phyloP scores from a whole-genome alignment of 257 asterid species.

The Przewalskia tangutica region DNA sequence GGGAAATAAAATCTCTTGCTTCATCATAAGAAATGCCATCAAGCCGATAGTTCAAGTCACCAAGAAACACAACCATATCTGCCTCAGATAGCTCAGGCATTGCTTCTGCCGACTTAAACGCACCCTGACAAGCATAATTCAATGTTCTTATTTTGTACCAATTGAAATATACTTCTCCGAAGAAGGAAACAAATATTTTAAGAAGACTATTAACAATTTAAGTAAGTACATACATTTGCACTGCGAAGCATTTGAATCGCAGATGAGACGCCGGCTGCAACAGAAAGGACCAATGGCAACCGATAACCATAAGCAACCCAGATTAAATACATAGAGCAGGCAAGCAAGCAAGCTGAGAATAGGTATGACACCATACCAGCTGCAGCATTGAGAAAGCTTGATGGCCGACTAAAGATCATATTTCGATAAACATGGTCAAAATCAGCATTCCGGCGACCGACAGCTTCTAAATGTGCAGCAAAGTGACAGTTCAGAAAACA shows the following conservation, averaged over 20 bases:
- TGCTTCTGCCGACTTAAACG: constrained; percentile 40
- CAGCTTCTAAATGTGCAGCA: constrained; percentile 96
- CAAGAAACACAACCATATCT: constrained; percentile 90
- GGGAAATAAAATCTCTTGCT: constrained; percentile 93
- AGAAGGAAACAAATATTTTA: not conserved
- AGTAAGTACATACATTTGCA: constrained; percentile 52
- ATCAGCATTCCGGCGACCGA: constrained; percentile 85
- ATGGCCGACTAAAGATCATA: constrained; percentile 78
- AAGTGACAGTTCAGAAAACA: constrained; percentile 98
- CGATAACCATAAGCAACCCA: constrained; percentile 35
- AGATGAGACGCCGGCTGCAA: constrained; percentile 74
- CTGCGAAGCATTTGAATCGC: constrained; percentile 62
- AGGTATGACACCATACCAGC: constrained; percentile 59
- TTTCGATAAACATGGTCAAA: constrained; percentile 86
- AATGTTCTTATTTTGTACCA: not conserved
- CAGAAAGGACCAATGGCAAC: constrained; percentile 47
- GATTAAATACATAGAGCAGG: constrained; percentile 37
- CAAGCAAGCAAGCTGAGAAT: constrained; percentile 37
- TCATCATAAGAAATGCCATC: constrained; percentile 88
- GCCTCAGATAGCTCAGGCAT: constrained; percentile 92
- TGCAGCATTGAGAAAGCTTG: constrained; percentile 48
- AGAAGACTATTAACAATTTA: constrained; percentile 12
- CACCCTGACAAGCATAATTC: constrained; percentile 8
- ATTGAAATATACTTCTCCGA: not conserved
- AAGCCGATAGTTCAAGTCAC: constrained; percentile 93